phyloP scores from a whole-genome alignment of 495 filamentous ascomycete genomes.

The Cercophora newfieldiana region DNA sequence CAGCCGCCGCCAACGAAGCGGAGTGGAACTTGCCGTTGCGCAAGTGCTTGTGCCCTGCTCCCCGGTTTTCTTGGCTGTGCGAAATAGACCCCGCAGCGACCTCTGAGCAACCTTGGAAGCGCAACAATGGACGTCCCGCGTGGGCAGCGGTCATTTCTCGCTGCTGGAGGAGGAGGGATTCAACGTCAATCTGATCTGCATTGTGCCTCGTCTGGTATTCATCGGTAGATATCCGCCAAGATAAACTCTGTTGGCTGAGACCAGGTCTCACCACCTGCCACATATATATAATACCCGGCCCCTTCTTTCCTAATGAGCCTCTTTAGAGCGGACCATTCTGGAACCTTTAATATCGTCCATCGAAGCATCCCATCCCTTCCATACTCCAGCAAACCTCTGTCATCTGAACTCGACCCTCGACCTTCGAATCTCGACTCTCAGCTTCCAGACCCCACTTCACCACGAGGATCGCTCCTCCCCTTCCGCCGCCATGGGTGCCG shows the following conservation, averaged over 20 bases:
- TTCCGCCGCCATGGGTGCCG: conserved; percentile 25
- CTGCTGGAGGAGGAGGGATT: background rate
- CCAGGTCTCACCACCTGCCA: conserved; percentile 4
- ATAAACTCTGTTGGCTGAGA: conserved; percentile 8
- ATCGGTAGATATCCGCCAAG: conserved; percentile 31
- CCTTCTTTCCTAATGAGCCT: background rate
- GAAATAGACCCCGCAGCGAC: background rate
- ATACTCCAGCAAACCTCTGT: background rate
- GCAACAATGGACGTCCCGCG: background rate
- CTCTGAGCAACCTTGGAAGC: background rate
- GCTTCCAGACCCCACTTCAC: background rate
- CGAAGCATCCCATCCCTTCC: background rate
- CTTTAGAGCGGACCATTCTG: background rate
- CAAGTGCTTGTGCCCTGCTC: background rate
- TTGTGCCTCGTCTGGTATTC: conserved; percentile 10
- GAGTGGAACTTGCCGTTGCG: background rate
- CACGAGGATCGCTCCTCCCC: background rate
- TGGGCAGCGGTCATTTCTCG: background rate
- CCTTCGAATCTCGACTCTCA: background rate
- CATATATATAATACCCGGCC: conserved; percentile 6
- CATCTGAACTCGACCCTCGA: background rate
- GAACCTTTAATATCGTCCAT: background rate
- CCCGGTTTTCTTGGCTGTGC: conserved; percentile 2
- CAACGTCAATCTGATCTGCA: conserved; percentile 27
- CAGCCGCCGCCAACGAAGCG: background rate